Base-by-base conservation (phyloP, 106 monocot genomes). In the Dendrobium officinale region DNA sequence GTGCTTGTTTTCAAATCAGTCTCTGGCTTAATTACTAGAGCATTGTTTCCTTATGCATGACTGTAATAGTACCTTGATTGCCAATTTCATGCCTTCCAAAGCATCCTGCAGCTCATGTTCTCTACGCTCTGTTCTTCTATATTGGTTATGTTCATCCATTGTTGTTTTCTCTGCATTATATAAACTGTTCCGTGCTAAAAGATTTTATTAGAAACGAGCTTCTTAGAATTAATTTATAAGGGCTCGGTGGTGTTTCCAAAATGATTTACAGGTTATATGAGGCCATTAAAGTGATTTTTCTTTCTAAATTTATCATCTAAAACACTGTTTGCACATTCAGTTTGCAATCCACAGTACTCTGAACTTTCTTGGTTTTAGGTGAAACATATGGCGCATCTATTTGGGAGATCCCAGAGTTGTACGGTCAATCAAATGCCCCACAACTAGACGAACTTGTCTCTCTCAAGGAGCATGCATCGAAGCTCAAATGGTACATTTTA, bases 371-470 rank as follows among this genome's bases (percentile, higher is more conserved):
- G 41, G 26, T 55, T 87, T 76, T 56, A 99, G 98, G 98, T 83
- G 93, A 99, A 82, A 91, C 91, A 70, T 81, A 93, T 86, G 93
- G 92, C 72, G 98, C 98, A 72, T 83, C 89, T 29, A 75, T 99
- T 75, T 99, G 98, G 98, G 79, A 82, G 77, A 95, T 95, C 59
- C 98, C 98, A 67, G 93, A 95, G 76, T 83, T 92, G 5, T 84
- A 84, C 82, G 91, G 92, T 8, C 92, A 92, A 74, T 89, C 93
- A 75, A 95, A 91, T 81, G 56, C 95, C 70, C 91, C 95, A 41
- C 95, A 91, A 20, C 64, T 99, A 42, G 89, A 99, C 45, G 80
- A 93, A 79, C 73, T 99, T 77, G 86, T 93, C 58, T 86, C 93
- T 51, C 93, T 99, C 7, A 80, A 93, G 49, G 98, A 83, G 77